Percentiles rank a stretch among this genome's conserved stretches.
Evolutionary conservation across 805 yeast species (phyloP).

Genomic region (Candida hispaniensis): DNA sequence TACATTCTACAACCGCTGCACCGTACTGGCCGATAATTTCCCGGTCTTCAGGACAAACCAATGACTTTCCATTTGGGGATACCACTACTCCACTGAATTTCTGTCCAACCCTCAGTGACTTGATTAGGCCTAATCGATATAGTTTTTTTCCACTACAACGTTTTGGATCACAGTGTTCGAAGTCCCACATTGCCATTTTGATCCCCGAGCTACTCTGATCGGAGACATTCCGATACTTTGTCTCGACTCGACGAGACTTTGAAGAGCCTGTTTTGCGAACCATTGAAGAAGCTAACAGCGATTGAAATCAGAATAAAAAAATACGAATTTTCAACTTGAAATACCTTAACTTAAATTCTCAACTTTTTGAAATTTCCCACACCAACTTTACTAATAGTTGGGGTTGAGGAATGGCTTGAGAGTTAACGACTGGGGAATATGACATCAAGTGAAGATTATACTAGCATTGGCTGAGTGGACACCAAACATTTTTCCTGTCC

Average conservation of each 20-base stretch:
- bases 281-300: no score
- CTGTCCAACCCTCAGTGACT: constrained; percentile 77
- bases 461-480: no score
- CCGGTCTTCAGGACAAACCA: constrained; percentile 80
- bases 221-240: constrained; percentile 15
- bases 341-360: no score
- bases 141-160: constrained; percentile 92
- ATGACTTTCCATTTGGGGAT: constrained; percentile 82
- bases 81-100: constrained; percentile 85
- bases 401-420: no score
- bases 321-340: no score
- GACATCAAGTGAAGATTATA: no score
- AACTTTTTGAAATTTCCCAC: no score
- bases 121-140: constrained; percentile 77
- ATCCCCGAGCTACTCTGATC: constrained; percentile 47
- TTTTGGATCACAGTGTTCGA: constrained; percentile 97
- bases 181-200: constrained; percentile 95
- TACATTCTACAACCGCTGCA: constrained; percentile 97
- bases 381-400: no score
- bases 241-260: constrained; percentile 15
- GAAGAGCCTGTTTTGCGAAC: no score
- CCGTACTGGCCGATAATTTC: constrained; percentile 70
- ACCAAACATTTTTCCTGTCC: no score
- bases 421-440: no score
- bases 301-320: no score